Evolutionary conservation across 1,284 basidiomycete species (phyloP).

Genomic region (Mycena citricolor): DNA sequence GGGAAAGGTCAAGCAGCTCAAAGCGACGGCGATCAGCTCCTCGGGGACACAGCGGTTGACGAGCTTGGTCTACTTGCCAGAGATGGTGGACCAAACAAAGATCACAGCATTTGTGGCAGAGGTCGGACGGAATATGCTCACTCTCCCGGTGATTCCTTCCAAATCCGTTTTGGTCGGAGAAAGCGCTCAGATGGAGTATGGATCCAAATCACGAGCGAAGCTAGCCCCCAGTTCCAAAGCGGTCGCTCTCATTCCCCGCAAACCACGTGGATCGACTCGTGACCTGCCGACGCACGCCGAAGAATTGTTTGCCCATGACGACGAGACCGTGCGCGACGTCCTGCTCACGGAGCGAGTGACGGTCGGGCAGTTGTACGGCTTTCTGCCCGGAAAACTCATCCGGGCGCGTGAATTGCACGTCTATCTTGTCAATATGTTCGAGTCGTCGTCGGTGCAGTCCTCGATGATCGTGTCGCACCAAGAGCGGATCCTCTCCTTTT

Average conservation of each 20-base stretch:
- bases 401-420: slow-evolving; percentile 66
- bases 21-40: slow-evolving; percentile 37
- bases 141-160: slow-evolving; percentile 31
- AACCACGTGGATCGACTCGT: no score
- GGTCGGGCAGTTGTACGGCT: slow-evolving; percentile 67
- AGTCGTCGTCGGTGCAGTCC: slow-evolving; percentile 34
- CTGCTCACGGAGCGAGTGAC: slow-evolving; percentile 66
- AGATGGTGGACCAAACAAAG: slow-evolving; percentile 46
- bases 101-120: slow-evolving; percentile 55
- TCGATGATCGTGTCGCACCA: slow-evolving; percentile 50
- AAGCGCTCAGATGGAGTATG: slow-evolving; percentile 54
- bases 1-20: slow-evolving; percentile 65
- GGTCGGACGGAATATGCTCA: slow-evolving; percentile 41
- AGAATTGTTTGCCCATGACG: slow-evolving; percentile 51
- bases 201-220: no score
- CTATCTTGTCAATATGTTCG: slow-evolving; percentile 49
- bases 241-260: no score
- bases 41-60: slow-evolving; percentile 55
- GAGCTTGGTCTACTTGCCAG: slow-evolving; percentile 61
- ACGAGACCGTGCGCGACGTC: slow-evolving; percentile 54
- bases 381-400: slow-evolving; percentile 59
- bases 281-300: slow-evolving; percentile 40
- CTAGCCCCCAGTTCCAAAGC: no score
- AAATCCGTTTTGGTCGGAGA: slow-evolving; percentile 47
- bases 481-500: slow-evolving; percentile 53